These are phyloP conservation scores for Cryptococcus hybrid DNA, from an alignment of 1,284 basidiomycete species.

Conservation along the genomic window DNA sequence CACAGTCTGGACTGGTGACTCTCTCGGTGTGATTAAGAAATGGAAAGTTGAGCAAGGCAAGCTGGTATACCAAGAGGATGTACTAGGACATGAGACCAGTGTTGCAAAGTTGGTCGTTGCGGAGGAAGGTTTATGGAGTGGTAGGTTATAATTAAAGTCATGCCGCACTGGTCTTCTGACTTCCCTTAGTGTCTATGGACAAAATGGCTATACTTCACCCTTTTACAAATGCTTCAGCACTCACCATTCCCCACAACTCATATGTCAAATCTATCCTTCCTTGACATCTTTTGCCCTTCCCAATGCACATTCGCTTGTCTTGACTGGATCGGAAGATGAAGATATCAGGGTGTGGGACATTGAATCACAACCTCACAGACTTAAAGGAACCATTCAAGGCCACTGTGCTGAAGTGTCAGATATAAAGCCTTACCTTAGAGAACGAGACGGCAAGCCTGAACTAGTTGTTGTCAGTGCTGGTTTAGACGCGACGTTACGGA, in stretches of 20 bases:
- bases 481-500: conserved; percentile 78
- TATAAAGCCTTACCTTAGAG: conserved; percentile 67
- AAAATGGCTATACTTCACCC: conserved; percentile 68
- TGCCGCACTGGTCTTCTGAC: neutral
- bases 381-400: conserved; percentile 65
- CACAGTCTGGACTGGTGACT: conserved; percentile 72
- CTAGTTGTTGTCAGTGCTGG: conserved; percentile 74
- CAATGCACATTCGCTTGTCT: conserved; percentile 63
- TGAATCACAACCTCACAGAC: conserved; percentile 20
- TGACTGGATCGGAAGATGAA: conserved; percentile 76
- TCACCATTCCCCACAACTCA: conserved; percentile 62
- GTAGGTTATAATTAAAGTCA: conserved; percentile 52
- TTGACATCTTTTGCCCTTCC: conserved; percentile 58
- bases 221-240: conserved; percentile 44
- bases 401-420: conserved; percentile 84
- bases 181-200: conserved; percentile 71
- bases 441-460: conserved; percentile 56
- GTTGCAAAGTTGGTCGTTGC: conserved; percentile 62
- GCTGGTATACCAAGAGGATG: conserved; percentile 35
- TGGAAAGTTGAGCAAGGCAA: conserved; percentile 36
- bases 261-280: conserved; percentile 69
- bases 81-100: conserved; percentile 52
- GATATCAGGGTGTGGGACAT: conserved; percentile 65
- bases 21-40: conserved; percentile 72
- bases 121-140: conserved; percentile 75